Conservation (phyloP, 345 rosid genomes). For the Pistacia atlantica region DNA sequence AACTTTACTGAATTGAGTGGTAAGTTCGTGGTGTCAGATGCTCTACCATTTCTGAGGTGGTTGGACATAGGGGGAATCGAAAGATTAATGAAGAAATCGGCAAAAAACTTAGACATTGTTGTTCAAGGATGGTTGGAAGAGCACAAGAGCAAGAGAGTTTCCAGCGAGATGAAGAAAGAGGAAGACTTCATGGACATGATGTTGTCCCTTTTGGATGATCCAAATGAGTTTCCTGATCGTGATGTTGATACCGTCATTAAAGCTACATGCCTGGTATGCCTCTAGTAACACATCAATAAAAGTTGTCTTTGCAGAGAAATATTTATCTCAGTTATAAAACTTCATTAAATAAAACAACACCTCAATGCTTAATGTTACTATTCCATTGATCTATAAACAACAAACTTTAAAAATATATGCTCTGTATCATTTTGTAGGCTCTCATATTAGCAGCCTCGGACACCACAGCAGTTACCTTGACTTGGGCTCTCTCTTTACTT, state of each 20-base stretch:
- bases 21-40: constrained; percentile 30
- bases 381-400: too few species aligned
- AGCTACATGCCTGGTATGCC: constrained; percentile 28
- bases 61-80: constrained; percentile 40
- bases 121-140: constrained; percentile 38
- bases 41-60: constrained; percentile 34
- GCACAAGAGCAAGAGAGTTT: constrained; percentile 34
- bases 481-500: constrained; percentile 36
- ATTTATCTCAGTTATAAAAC: too few species aligned
- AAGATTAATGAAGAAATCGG: constrained; percentile 31
- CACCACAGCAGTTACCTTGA: constrained; percentile 26
- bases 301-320: too few species aligned
- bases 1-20: constrained; percentile 20
- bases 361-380: too few species aligned
- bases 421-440: constrained; percentile 18
- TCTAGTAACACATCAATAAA: neutral
- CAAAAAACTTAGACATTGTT: constrained; percentile 25
- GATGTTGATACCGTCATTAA: constrained; percentile 33
- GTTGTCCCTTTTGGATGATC: constrained; percentile 21
- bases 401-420: too few species aligned
- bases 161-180: neutral
- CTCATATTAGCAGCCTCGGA: constrained; percentile 26
- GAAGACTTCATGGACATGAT: constrained; percentile 43
- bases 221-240: neutral
- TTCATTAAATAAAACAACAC: too few species aligned